Percentiles rank a stretch among this genome's conserved stretches.
phyloP scores from a whole-genome alignment of 2,329 filamentous ascomycete genomes.

The Ophiostoma quercus region DNA sequence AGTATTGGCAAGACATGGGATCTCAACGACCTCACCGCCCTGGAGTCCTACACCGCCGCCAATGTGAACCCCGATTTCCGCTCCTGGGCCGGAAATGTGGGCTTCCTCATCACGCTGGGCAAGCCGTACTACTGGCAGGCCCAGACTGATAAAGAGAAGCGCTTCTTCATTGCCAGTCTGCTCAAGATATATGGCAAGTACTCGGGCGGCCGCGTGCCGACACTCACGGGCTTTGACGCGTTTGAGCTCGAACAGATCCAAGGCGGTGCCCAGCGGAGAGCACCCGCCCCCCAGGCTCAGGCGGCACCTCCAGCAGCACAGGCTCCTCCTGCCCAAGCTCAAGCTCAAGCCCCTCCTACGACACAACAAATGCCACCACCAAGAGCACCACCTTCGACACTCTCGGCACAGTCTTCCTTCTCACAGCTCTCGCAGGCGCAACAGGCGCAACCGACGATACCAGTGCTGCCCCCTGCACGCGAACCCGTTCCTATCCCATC shows the following conservation, averaged over 20 bases:
- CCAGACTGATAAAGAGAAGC: slow-evolving; percentile 89
- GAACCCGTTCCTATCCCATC: slow-evolving; percentile 25
- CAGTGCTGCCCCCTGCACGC: slow-evolving; percentile 27
- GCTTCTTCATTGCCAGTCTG: slow-evolving; percentile 94
- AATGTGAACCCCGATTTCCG: slow-evolving; percentile 53
- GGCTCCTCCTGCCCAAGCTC: not conserved
- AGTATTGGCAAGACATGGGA: slow-evolving; percentile 99
- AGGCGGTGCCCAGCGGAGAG: slow-evolving; percentile 46
- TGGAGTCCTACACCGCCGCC: slow-evolving; percentile 73
- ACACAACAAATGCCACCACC: slow-evolving; percentile 17
- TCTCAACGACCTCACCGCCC: slow-evolving; percentile 77
- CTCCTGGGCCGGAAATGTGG: slow-evolving; percentile 75
- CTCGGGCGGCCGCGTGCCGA: slow-evolving; percentile 75
- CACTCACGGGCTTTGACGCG: slow-evolving; percentile 75
- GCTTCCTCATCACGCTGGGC: slow-evolving; percentile 81
- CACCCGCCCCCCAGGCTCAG: slow-evolving; percentile 32
- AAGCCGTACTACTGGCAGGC: slow-evolving; percentile 99
- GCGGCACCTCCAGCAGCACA: slow-evolving; percentile 15
- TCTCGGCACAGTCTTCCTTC: slow-evolving; percentile 4
- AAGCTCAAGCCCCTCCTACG: not conserved
- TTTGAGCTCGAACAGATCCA: slow-evolving; percentile 71
- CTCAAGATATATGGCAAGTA: slow-evolving; percentile 98
- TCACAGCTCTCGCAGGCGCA: slow-evolving; percentile 17
- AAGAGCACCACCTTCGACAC: not conserved
- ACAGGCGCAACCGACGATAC: slow-evolving; percentile 24